phyloP scores from a whole-genome alignment of 768 basidiomycete genomes.

The Boletus sp. region DNA sequence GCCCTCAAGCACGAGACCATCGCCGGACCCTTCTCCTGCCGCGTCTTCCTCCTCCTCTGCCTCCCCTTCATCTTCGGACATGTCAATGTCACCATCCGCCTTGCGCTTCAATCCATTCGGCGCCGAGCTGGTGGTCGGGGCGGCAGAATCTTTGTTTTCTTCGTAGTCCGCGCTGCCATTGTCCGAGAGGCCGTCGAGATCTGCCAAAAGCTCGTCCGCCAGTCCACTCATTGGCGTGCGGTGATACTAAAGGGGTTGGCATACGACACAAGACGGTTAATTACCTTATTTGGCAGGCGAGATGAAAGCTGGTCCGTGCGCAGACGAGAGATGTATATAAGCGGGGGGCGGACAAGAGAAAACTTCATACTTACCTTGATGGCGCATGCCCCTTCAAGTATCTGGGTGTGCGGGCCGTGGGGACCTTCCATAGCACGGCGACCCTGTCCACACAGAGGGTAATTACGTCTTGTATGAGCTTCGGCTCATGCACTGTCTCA shows the following conservation, averaged over 20 bases:
- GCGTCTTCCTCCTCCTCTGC: slow-evolving; percentile 39
- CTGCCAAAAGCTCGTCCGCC: slow-evolving; percentile 90
- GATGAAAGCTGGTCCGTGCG: slow-evolving; percentile 17
- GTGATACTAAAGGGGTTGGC: background rate
- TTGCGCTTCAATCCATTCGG: slow-evolving; percentile 59
- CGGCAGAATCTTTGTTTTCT: slow-evolving; percentile 34
- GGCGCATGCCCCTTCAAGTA: slow-evolving; percentile 54
- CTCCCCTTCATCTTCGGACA: slow-evolving; percentile 54
- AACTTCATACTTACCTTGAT: slow-evolving; percentile 63
- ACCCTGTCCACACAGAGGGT: slow-evolving; percentile 51
- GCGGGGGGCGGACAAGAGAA: fast-evolving
- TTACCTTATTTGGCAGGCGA: slow-evolving; percentile 12
- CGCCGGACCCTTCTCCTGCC: slow-evolving; percentile 41
- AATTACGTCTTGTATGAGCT: slow-evolving; percentile 50
- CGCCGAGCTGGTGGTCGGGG: slow-evolving; percentile 14
- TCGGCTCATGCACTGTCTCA: slow-evolving; percentile 75
- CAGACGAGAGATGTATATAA: slow-evolving; percentile 8
- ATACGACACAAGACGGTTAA: background rate
- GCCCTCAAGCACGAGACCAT: slow-evolving; percentile 74
- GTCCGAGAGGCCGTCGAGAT: slow-evolving; percentile 84
- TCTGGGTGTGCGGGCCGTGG: slow-evolving; percentile 54
- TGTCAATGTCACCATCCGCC: slow-evolving; percentile 51
- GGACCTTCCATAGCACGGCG: slow-evolving; percentile 54
- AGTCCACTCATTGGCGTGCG: slow-evolving; percentile 63
- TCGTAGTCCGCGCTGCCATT: slow-evolving; percentile 53